These are phyloP conservation scores for Chenopodium formosanum DNA, from an alignment of 148 eudicot genomes.

Conservation along the genomic window DNA sequence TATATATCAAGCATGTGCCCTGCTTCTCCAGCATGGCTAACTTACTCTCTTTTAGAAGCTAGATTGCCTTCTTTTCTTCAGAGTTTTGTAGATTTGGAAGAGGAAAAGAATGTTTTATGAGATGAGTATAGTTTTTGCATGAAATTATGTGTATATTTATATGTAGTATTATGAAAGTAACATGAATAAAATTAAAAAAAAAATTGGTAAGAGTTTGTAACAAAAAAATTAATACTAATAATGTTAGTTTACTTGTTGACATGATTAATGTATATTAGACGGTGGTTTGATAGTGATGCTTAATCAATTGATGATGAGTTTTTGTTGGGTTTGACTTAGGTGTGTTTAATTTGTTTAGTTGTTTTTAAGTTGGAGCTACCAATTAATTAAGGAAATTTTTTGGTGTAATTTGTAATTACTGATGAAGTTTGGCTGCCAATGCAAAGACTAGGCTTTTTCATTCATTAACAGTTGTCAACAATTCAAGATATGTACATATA, in stretches of 20 bases:
- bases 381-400: constrained; percentile 10
- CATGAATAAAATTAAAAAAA: not conserved
- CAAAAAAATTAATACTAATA: not conserved
- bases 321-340: constrained; percentile 32
- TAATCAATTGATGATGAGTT: not conserved
- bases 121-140: not conserved
- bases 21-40: constrained; percentile 54
- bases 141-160: not conserved
- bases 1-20: constrained; percentile 55
- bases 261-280: not conserved
- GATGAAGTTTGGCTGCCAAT: constrained; percentile 60
- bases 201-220: not conserved
- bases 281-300: not conserved
- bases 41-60: constrained; percentile 10
- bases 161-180: not conserved
- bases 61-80: not conserved
- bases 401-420: constrained; percentile 19
- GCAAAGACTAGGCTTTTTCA: constrained; percentile 19
- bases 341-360: constrained; percentile 15
- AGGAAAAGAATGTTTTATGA: not conserved
- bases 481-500: too few relatives aligned
- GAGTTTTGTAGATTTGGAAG: not conserved
- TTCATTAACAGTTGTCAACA: not conserved
- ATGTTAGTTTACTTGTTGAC: constrained; percentile 9
- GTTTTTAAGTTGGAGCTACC: constrained; percentile 13